These are phyloP conservation scores for Diaporthe batatas DNA, from an alignment of 2,329 filamentous ascomycete genomes.

Conservation along the genomic window DNA sequence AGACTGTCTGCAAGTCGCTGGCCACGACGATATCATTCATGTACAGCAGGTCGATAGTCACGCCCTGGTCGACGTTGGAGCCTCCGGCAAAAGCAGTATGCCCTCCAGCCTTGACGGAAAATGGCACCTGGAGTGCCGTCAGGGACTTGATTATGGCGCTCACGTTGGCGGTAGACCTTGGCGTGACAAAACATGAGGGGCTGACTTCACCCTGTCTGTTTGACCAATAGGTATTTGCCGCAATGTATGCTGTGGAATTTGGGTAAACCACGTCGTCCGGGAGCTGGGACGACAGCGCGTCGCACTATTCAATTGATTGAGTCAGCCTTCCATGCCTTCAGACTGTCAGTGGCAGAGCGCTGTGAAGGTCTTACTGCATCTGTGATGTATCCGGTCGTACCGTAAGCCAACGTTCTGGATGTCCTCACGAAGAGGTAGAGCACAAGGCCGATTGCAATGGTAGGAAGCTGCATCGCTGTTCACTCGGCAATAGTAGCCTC, in stretches of 20 bases:
- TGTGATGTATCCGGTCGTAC: not conserved
- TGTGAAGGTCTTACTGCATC: not conserved
- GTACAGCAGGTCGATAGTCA: constrained; percentile 26
- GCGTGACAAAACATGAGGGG: constrained; percentile 24
- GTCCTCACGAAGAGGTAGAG: not conserved
- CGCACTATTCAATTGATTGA: not conserved
- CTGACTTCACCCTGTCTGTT: constrained; percentile 46
- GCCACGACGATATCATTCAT: constrained; percentile 47
- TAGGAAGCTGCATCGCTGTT: not conserved
- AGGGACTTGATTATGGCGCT: constrained; percentile 13
- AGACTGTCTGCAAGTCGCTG: constrained; percentile 52
- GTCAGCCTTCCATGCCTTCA: not conserved
- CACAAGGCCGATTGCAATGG: not conserved
- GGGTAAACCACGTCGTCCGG: constrained; percentile 45
- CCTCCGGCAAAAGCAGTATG: constrained; percentile 27
- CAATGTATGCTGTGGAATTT: constrained; percentile 44
- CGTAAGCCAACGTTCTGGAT: not conserved
- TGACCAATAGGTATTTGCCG: constrained; percentile 51
- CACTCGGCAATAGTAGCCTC: not conserved
- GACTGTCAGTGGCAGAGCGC: not conserved
- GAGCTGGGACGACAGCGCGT: constrained; percentile 40
- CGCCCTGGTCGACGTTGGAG: constrained; percentile 27
- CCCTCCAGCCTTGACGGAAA: constrained; percentile 31
- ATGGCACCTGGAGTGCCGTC: constrained; percentile 37
- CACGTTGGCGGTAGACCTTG: constrained; percentile 15